These are phyloP conservation scores for Vicia sativa DNA, from an alignment of 306 rosid species.

Conservation along the genomic window DNA sequence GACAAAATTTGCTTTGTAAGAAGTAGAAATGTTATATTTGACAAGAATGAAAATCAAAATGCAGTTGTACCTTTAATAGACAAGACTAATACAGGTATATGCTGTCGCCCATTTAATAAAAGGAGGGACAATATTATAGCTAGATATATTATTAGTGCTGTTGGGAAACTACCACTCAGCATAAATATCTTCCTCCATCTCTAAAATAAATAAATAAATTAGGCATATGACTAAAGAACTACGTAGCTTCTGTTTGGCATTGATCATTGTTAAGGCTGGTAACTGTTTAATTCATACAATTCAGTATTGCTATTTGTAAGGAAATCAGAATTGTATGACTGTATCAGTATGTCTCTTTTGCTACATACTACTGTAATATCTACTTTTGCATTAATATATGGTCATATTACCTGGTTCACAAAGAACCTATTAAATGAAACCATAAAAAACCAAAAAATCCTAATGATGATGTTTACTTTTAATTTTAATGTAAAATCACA, in stretches of 20 bases:
- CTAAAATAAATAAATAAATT: constrained; percentile 15
- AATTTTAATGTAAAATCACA: constrained; percentile 15
- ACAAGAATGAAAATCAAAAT: not conserved
- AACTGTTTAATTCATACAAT: constrained; percentile 28
- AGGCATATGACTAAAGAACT: constrained; percentile 24
- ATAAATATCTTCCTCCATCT: constrained; percentile 18
- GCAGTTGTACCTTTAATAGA: not conserved
- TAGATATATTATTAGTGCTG: constrained; percentile 9
- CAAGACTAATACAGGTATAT: not conserved
- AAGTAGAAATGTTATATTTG: not conserved
- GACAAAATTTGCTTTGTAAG: too few relatives aligned
- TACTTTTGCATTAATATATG: constrained; percentile 3
- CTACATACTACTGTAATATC: not conserved
- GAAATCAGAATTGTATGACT: not conserved
- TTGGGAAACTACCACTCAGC: constrained; percentile 9
- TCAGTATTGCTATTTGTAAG: constrained; percentile 23
- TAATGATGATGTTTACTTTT: constrained; percentile 1
- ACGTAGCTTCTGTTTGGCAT: constrained; percentile 20
- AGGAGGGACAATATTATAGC: constrained; percentile 20
- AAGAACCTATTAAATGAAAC: not conserved
- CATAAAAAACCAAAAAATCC: constrained; percentile 18
- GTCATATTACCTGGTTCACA: constrained; percentile 2
- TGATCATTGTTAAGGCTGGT: constrained; percentile 8
- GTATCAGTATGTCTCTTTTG: not conserved
- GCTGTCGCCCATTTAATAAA: not conserved